Evolutionary conservation across 2,329 filamentous ascomycete genomes (phyloP), one percentile per base, ranked within the genome.

Genomic region (Colletotrichum sp.): DNA sequence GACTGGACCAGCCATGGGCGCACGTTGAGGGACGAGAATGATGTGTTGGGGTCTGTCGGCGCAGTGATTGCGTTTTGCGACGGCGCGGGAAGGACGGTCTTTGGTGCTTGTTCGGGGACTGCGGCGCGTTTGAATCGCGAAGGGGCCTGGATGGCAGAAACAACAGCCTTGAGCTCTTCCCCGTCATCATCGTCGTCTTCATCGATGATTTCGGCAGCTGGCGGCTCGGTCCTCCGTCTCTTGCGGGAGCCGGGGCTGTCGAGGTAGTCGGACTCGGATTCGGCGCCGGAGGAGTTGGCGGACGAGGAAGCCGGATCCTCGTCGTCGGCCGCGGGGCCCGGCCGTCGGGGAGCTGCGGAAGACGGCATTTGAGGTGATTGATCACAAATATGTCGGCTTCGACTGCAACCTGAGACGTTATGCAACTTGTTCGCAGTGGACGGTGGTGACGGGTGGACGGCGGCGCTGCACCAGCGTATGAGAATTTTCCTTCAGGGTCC

Each of bases 1-100:
- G 96, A 96, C 76, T 93, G 91, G 3, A 97, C 93, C 6, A 99
- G 92, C 97, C 97, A 99, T 83, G 95, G 95, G 48, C 92, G 90
- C 60, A 98, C 93, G 66, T 91, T 88, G 67, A 98, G 86, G 13
- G 92, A 91, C 21, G 92, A 90, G 82, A 98, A 98, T 10, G 90
- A 94, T 21, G 90, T 87, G 82, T 92, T 89, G 64, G 86, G 85
- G 79, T 92, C 89, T 28, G 87, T 87, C 15, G 90, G 89, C 5
- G 89, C 91, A 65, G 87, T 83, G 71, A 90, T 86, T 30, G 82
- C 79, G 69, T 81, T 84, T 68, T 73, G 73, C 70, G 70, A 73
- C 32, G 73, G 64, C 38, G 70, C 13, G 18, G 70, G 58, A 66
- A 80, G 80, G 26, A 81, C 70, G n/a, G 78, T 61, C 38, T 70